Evolutionary conservation across 1,284 basidiomycete species (phyloP).

Genomic region (Malassezia cuniculi): DNA sequence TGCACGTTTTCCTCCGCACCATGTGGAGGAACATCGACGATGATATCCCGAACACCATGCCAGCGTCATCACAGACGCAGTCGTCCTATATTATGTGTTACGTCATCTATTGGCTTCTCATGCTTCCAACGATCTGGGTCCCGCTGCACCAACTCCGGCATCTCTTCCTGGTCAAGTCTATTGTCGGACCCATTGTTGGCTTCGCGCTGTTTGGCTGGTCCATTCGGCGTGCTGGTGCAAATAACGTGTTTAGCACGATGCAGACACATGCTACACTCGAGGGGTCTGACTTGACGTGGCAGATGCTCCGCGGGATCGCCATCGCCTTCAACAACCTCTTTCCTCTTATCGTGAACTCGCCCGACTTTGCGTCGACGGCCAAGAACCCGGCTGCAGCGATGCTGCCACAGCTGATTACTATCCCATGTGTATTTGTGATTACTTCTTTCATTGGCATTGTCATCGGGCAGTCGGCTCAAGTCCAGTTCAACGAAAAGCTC

Average conservation of each 20-base stretch:
- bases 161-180: conserved; percentile 2
- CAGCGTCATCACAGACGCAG: too few relatives aligned
- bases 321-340: too few relatives aligned
- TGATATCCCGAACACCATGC: conserved; percentile 2
- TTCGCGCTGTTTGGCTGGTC: conserved; percentile 4
- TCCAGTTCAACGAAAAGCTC: conserved; percentile 1
- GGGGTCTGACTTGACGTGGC: too few relatives aligned
- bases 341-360: too few relatives aligned
- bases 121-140: neutral
- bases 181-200: conserved; percentile 1
- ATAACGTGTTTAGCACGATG: neutral
- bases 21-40: conserved; percentile 28
- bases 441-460: conserved; percentile 73
- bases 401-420: too few relatives aligned
- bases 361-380: too few relatives aligned
- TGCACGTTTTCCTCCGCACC: conserved; percentile 29
- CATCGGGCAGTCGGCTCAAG: conserved; percentile 31
- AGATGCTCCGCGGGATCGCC: too few relatives aligned
- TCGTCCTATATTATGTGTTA: too few relatives aligned
- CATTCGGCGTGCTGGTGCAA: neutral
- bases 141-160: conserved; percentile 1
- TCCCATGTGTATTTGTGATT: conserved; percentile 63
- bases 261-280: too few relatives aligned
- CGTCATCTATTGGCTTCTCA: too few relatives aligned
- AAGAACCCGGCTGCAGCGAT: conserved; percentile 55